phyloP scores from a whole-genome alignment of 2,329 filamentous ascomycete genomes.

The Paracoccidioides lutzii region DNA sequence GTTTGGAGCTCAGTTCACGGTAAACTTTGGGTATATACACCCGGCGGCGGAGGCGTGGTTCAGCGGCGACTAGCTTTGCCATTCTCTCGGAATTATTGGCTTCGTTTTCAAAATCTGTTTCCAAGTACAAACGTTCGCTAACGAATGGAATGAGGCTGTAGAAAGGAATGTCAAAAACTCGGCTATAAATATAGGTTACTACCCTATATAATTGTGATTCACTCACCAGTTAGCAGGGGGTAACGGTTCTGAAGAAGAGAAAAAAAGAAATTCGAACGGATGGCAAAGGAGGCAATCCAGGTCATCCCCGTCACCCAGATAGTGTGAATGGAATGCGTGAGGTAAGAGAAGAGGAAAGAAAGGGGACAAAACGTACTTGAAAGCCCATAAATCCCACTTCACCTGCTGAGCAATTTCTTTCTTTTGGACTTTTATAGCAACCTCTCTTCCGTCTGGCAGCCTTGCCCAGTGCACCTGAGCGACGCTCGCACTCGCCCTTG shows the following conservation, averaged over 20 bases:
- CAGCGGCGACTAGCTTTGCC: slow-evolving; percentile 59
- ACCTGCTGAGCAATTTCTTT: slow-evolving; percentile 84
- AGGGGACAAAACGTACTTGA: slow-evolving; percentile 48
- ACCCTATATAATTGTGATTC: slow-evolving; percentile 38
- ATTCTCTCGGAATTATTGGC: slow-evolving; percentile 78
- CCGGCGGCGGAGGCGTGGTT: slow-evolving; percentile 60
- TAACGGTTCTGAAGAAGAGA: neutral
- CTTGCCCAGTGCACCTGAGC: slow-evolving; percentile 95
- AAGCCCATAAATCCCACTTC: slow-evolving; percentile 89
- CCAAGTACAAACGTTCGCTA: slow-evolving; percentile 75
- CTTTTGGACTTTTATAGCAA: slow-evolving; percentile 95
- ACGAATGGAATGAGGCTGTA: slow-evolving; percentile 88
- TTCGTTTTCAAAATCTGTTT: slow-evolving; percentile 91
- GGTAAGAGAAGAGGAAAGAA: neutral
- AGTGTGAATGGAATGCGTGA: no score
- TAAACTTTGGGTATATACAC: slow-evolving; percentile 86
- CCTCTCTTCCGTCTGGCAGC: slow-evolving; percentile 72
- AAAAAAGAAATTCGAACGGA: no score
- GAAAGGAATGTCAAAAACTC: slow-evolving; percentile 83
- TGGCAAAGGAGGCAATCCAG: no score
- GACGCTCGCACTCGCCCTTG: slow-evolving; percentile 69
- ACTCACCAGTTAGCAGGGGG: neutral
- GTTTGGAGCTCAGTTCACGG: slow-evolving; percentile 63
- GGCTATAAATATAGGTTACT: slow-evolving; percentile 69
- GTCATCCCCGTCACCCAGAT: no score